Base-by-base conservation (phyloP, 176 grass and related monocot genomes). In the Rhynchospora breviuscula region DNA sequence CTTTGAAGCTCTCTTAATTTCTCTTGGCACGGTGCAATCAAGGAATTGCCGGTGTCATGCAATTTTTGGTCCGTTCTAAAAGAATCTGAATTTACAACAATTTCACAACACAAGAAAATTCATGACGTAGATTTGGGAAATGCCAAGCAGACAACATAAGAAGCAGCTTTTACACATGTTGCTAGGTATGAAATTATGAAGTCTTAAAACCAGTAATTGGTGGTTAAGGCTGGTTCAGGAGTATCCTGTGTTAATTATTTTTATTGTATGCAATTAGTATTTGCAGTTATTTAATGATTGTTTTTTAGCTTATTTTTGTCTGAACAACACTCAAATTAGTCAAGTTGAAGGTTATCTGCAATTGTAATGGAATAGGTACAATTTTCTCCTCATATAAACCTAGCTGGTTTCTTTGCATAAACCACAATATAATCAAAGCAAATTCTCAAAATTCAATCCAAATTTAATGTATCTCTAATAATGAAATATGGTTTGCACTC, bases 1-100 rank as follows among this genome's bases (percentile, higher is more conserved):
- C 25, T 82, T 64, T 89, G 77, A 67, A 97, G 70, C 14, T 90
- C 79, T 59, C 56, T 79, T 18, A 97, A 85, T 64, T 92, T 87
- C 4, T 22, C 64, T 63, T 49, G 75, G 29, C 80, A 90, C 35
- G 83, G 76, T 7, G 15, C 49, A 40, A 89, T 67, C 49, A 83
- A 57, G 58, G 86, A 76, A 60, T 86, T 89, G 59, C 87, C 76
- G 5, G 85, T 82, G 8, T 90, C 86, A 17, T 87, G 72, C 33
- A 91, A 69, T 35, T 72, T 86, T 79, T 64, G 79, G 83, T 97
- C 88, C 29, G 75, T 48, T 80, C 79, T 87, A 51, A 84, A 59
- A 10, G 81, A 87, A 84, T 67, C 88, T 90, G 67, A 48, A 63
- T 58, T 35, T 33, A 64, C 54, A 84, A 26, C n/a, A 77, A 40